Evolutionary conservation across 495 filamentous ascomycete species (phyloP).

Genomic region (Podospora appendiculata): DNA sequence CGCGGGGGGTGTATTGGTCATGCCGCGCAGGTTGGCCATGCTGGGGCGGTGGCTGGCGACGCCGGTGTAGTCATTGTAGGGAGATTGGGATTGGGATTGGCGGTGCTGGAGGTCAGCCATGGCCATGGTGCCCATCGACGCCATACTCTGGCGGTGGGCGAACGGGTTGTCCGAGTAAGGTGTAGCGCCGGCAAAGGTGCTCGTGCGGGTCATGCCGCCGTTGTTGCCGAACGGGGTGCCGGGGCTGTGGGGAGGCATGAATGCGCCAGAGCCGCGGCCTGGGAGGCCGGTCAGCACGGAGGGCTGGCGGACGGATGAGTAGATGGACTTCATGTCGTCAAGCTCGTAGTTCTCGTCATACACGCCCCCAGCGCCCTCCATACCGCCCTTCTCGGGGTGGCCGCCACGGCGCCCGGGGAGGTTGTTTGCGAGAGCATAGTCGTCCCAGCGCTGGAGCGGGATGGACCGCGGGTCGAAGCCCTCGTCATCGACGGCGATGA

Average conservation of each 20-base stretch:
- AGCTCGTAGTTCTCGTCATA: slow-evolving; percentile 81
- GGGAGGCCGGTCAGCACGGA: slow-evolving; percentile 87
- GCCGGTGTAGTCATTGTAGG: slow-evolving; percentile 37
- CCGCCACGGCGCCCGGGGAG: slow-evolving; percentile 83
- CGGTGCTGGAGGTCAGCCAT: slow-evolving; percentile 26
- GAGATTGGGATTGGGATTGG: slow-evolving; percentile 15
- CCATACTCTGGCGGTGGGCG: slow-evolving; percentile 40
- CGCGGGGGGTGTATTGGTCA: slow-evolving; percentile 26
- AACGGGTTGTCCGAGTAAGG: slow-evolving; percentile 32
- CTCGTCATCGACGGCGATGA: slow-evolving; percentile 82
- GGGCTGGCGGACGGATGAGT: slow-evolving; percentile 89
- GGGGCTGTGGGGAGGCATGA: slow-evolving; percentile 76
- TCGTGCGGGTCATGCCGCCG: slow-evolving; percentile 35
- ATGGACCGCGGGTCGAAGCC: slow-evolving; percentile 85
- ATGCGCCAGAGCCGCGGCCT: slow-evolving; percentile 48
- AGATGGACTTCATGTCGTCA: slow-evolving; percentile 95
- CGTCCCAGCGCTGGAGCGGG: slow-evolving; percentile 93
- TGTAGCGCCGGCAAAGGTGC: slow-evolving; percentile 25
- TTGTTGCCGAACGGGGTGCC: slow-evolving; percentile 50
- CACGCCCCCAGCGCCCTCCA: slow-evolving; percentile 32
- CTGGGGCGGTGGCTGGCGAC: slow-evolving; percentile 9
- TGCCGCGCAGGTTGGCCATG: slow-evolving; percentile 23
- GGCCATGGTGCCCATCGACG: slow-evolving; percentile 40
- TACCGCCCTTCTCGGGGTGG: slow-evolving; percentile 55
- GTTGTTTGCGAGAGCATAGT: slow-evolving; percentile 86